Evolutionary conservation across 768 basidiomycete species (phyloP).

Genomic region (Leccinum uliginosum): DNA sequence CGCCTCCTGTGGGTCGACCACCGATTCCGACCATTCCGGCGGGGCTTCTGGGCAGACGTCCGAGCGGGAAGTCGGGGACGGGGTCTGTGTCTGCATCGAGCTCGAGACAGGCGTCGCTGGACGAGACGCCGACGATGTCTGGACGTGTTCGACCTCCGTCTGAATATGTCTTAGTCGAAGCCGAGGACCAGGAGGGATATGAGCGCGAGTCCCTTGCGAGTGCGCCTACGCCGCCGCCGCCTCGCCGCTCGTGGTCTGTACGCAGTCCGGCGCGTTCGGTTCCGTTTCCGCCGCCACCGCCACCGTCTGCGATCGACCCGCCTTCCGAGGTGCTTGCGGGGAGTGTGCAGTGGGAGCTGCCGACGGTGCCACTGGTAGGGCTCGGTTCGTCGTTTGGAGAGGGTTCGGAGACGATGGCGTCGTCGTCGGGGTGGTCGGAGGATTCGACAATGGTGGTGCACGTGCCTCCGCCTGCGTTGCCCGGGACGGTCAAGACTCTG

Average conservation of each 20-base stretch:
- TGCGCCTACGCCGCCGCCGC: constrained; percentile 25
- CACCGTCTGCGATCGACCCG: too few species aligned
- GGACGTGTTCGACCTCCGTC: constrained; percentile 30
- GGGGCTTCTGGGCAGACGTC: constrained; percentile 29
- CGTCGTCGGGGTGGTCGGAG: too few species aligned
- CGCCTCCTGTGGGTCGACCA: constrained; percentile 37
- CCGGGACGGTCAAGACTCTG: constrained; percentile 5
- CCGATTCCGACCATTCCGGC: constrained; percentile 36
- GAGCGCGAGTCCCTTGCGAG: not conserved
- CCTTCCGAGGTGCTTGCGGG: too few species aligned
- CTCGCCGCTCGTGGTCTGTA: constrained; percentile 34
- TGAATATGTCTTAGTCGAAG: constrained; percentile 65
- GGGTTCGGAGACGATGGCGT: too few species aligned
- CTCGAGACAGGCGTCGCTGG: constrained; percentile 37
- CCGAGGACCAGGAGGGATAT: constrained; percentile 37
- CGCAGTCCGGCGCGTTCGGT: not conserved
- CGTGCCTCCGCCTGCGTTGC: constrained; percentile 18
- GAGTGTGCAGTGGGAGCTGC: too few species aligned
- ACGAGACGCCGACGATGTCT: constrained; percentile 16
- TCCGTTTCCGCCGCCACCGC: too few species aligned
- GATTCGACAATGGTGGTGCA: too few species aligned
- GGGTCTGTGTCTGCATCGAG: constrained; percentile 28
- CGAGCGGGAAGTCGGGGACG: constrained; percentile 30
- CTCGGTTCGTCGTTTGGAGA: too few species aligned
- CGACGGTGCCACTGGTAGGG: too few species aligned